Base-by-base conservation (phyloP, 2,329 filamentous ascomycete genomes). In the Camptophora hylomeconis region DNA sequence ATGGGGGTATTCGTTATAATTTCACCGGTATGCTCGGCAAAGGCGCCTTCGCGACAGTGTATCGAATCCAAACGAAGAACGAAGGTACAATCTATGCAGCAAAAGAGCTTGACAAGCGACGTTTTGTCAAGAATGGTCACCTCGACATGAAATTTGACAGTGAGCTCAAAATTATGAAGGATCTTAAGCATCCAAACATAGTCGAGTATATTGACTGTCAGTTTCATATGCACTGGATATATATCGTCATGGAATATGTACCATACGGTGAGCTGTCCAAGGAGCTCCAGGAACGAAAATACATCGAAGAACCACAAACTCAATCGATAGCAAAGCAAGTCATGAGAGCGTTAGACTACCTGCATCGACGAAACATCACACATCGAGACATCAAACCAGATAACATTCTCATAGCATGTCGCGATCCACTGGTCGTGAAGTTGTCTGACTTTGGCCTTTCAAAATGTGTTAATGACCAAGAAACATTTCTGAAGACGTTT, bases 301-400 rank as follows among this genome's bases (percentile, higher is more conserved):
- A 63, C 1, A 67, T 95, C 28, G 55, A 63, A 0, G 87, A 95
- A 49, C 43, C 54, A 1, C 61, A 75, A 41, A 77, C 74, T n/a
- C 74, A 77, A 51, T 61, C 61, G 4, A 80, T 94, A 52, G 72
- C 84, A 10, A 52, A 56, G 7, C 59, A 62, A 34, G 69, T 95
- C 19, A 59, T 94, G 23, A 71, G 77, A 42, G 87, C 87, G 2
- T 60, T 98, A 29, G 74, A 73, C 17, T 94, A 98, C 51, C 64
- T 98, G 6, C 89, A 98, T 52, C 63, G 67, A 30, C 77, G 80
- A 45, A 83, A 79, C 48, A 94, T 98, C 44, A 95, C 87, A 0
- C 89, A 98, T 56, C 79, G 89, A n/a, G 89, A 98, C 53, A 84
- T 98, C 48, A 98, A 98, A 51, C 89, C 89, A 0, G 89, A 98